Evolutionary conservation across 2,329 filamentous ascomycete genomes (phyloP).

Genomic region (Fusarium mexicanum): DNA sequence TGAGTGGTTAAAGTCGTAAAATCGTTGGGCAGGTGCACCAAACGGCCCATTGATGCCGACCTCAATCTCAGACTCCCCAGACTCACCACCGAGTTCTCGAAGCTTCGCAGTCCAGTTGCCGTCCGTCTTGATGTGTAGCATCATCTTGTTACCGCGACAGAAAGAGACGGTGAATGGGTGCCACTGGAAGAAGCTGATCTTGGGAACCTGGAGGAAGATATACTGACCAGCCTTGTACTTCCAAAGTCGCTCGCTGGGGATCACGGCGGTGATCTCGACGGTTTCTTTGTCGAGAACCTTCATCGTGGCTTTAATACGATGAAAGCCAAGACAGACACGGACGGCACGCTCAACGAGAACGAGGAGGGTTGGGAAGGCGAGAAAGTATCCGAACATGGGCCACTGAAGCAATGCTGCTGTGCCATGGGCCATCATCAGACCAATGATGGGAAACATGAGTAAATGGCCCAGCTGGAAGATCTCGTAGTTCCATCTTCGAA

Average conservation of each 20-base stretch:
- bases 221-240: slow-evolving; percentile 67
- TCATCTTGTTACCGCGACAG: slow-evolving; percentile 61
- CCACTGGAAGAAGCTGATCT: slow-evolving; percentile 65
- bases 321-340: slow-evolving; percentile 59
- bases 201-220: slow-evolving; percentile 64
- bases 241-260: slow-evolving; percentile 60
- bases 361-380: slow-evolving; percentile 62
- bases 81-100: slow-evolving; percentile 52
- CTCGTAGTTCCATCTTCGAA: slow-evolving; percentile 64
- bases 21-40: slow-evolving; percentile 66
- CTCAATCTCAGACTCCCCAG: slow-evolving; percentile 51
- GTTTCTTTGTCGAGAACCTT: slow-evolving; percentile 63
- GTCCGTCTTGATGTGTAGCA: slow-evolving; percentile 67
- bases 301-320: slow-evolving; percentile 58
- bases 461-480: slow-evolving; percentile 66
- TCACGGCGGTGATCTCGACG: slow-evolving; percentile 58
- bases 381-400: slow-evolving; percentile 67
- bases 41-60: slow-evolving; percentile 67
- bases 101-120: slow-evolving; percentile 65
- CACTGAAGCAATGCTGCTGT: slow-evolving; percentile 60
- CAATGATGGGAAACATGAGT: slow-evolving; percentile 68
- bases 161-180: slow-evolving; percentile 68
- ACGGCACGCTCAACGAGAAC: slow-evolving; percentile 59
- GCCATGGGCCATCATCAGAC: slow-evolving; percentile 64
- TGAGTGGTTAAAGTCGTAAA: slow-evolving; percentile 66